Conservation (phyloP, 1,284 basidiomycete genomes). For the Rhodotorula sp. region DNA sequence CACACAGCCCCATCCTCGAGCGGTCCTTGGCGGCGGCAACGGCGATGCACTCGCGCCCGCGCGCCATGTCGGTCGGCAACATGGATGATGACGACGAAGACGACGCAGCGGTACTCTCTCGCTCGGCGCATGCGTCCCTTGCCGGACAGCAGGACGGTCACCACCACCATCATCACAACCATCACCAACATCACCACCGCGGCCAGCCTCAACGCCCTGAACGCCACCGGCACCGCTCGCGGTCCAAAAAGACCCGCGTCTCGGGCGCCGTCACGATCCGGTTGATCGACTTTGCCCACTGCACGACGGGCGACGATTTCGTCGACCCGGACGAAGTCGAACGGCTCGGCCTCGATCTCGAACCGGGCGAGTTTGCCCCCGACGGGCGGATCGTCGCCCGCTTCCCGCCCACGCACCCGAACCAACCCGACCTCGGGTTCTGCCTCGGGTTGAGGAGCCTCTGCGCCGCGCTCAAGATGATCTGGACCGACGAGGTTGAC, state of each 20-base stretch:
- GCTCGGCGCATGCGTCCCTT: background rate
- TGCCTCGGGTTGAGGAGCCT: constrained; percentile 85
- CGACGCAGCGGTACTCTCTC: background rate
- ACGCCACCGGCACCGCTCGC: constrained; percentile 6
- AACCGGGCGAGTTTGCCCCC: constrained; percentile 25
- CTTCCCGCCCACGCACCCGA: constrained; percentile 87
- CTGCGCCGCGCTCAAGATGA: constrained; percentile 67
- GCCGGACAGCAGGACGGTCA: background rate
- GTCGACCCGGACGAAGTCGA: constrained; percentile 62
- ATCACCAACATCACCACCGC: constrained; percentile 22
- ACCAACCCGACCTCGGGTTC: constrained; percentile 90
- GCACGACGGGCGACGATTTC: constrained; percentile 93
- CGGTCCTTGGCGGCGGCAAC: background rate
- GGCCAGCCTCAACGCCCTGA: constrained; percentile 26
- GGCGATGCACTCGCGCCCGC: constrained; percentile 7
- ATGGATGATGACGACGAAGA: constrained; percentile 26
- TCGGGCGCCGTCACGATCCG: constrained; percentile 88
- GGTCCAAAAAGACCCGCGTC: constrained; percentile 31
- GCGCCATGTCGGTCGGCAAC: constrained; percentile 20
- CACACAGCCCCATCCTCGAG: constrained; percentile 13
- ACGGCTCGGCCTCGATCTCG: constrained; percentile 55
- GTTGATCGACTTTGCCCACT: constrained; percentile 98
- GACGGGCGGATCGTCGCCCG: constrained; percentile 45
- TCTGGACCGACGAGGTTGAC: constrained; percentile 72
- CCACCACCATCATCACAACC: too few species aligned